Conservation (phyloP, 148 eudicot species). For the Camellia lanceoleosa region DNA sequence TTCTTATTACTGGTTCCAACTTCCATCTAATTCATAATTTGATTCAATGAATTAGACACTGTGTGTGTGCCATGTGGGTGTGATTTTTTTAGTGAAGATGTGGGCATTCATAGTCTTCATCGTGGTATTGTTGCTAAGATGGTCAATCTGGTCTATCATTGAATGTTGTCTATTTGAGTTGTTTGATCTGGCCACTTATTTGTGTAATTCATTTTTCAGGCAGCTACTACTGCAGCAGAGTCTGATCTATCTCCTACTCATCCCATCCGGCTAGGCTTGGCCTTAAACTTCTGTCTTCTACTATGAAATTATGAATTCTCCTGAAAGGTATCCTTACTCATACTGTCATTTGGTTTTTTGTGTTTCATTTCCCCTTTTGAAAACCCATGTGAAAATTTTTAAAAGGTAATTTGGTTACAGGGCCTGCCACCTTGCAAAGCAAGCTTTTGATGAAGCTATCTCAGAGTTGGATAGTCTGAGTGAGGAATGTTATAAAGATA, state of each 20-base stretch:
- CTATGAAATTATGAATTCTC: constrained; percentile 22
- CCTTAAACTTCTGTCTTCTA: constrained; percentile 41
- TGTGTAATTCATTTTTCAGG: constrained; percentile 18
- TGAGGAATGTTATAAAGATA: constrained; percentile 29
- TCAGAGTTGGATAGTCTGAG: constrained; percentile 30
- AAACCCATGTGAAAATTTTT: not conserved
- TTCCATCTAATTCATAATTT: too few species aligned
- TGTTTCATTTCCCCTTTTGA: not conserved
- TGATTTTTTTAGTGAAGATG: too few species aligned
- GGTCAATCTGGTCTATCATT: not conserved
- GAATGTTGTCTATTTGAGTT: not conserved
- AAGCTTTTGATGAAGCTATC: constrained; percentile 13
- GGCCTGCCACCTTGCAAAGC: constrained; percentile 26
- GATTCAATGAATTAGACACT: too few species aligned
- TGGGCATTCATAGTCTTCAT: not conserved
- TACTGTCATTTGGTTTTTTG: not conserved
- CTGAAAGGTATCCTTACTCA: not conserved
- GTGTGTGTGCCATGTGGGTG: too few species aligned
- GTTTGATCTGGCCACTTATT: not conserved
- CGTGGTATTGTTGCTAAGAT: not conserved
- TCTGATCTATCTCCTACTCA: constrained; percentile 24
- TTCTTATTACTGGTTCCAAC: too few species aligned
- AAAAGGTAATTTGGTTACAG: constrained; percentile 9
- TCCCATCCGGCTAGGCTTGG: not conserved
- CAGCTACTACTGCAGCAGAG: constrained; percentile 20